phyloP scores from a whole-genome alignment of 768 basidiomycete species.

The Exidia glandulosa region DNA sequence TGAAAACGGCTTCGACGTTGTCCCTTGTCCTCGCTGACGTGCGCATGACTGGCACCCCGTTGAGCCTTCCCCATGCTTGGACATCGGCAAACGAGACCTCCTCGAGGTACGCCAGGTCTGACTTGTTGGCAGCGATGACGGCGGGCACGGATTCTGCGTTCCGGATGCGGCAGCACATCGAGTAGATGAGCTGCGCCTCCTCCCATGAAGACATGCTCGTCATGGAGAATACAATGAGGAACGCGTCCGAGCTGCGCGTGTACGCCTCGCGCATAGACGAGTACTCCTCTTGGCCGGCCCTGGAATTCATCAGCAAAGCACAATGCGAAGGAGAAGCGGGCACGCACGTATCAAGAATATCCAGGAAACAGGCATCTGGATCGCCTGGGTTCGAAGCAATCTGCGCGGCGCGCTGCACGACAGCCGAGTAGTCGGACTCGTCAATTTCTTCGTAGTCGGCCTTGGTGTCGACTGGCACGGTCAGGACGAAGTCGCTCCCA shows the following conservation, averaged over 20 bases:
- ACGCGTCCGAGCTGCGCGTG: background rate
- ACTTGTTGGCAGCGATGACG: slow-evolving; percentile 1
- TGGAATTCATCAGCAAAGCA: too few relatives aligned
- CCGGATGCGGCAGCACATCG: background rate
- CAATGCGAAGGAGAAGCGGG: too few relatives aligned
- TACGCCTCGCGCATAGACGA: background rate
- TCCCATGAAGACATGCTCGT: background rate
- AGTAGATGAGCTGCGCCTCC: background rate
- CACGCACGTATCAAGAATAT: slow-evolving; percentile 4
- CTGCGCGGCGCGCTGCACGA: background rate
- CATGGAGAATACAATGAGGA: slow-evolving; percentile 1
- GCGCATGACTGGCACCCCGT: background rate
- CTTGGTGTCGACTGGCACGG: background rate
- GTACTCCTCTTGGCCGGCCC: slow-evolving; percentile 1
- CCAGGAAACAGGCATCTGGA: background rate
- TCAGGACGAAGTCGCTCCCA: slow-evolving; percentile 1
- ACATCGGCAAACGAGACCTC: background rate
- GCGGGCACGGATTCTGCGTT: background rate
- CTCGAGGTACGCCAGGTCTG: background rate
- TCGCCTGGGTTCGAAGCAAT: background rate
- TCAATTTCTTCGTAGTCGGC: slow-evolving; percentile 2
- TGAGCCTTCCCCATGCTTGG: background rate
- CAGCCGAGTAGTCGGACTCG: background rate
- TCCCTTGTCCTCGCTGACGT: background rate
- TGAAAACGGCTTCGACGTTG: background rate